phyloP scores from a whole-genome alignment of 2,329 filamentous ascomycete genomes.

The Graphiopsis chlorocephala region DNA sequence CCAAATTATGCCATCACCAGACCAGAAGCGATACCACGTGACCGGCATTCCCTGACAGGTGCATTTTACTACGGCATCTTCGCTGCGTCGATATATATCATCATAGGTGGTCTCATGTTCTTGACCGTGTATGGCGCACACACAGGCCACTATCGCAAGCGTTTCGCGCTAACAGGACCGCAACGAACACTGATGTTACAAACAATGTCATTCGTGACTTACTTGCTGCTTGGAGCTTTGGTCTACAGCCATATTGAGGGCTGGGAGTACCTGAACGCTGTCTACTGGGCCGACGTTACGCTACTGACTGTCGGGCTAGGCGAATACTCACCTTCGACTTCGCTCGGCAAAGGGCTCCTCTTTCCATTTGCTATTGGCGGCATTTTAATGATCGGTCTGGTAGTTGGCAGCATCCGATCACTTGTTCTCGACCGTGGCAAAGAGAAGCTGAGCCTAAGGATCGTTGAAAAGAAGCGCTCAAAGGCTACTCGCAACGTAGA shows the following conservation, averaged over 20 bases:
- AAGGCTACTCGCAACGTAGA: conserved; percentile 41
- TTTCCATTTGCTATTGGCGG: conserved; percentile 57
- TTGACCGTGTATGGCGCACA: conserved; percentile 56
- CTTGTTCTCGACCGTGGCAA: conserved; percentile 51
- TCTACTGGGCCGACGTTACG: conserved; percentile 58
- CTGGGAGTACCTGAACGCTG: conserved; percentile 53
- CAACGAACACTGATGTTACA: conserved; percentile 57
- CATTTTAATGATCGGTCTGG: conserved; percentile 54
- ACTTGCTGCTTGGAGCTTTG: conserved; percentile 48
- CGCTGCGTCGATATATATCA: conserved; percentile 55
- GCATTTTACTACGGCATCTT: conserved; percentile 61
- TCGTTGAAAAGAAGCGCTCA: conserved; percentile 49
- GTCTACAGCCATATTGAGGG: conserved; percentile 49
- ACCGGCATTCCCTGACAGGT: conserved; percentile 49
- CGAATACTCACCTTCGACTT: conserved; percentile 49
- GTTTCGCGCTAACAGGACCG: conserved; percentile 55
- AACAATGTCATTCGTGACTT: conserved; percentile 50
- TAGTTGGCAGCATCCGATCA: conserved; percentile 53
- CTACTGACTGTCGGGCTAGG: conserved; percentile 56
- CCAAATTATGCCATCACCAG: conserved; percentile 42
- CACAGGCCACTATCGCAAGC: conserved; percentile 53
- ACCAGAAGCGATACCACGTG: conserved; percentile 30
- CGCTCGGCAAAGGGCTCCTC: conserved; percentile 49
- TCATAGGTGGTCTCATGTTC: conserved; percentile 54
- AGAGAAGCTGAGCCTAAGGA: conserved; percentile 49